These are phyloP conservation scores for Fusarium lateritium DNA, from an alignment of 2,329 filamentous ascomycete genomes.

Conservation along the genomic window DNA sequence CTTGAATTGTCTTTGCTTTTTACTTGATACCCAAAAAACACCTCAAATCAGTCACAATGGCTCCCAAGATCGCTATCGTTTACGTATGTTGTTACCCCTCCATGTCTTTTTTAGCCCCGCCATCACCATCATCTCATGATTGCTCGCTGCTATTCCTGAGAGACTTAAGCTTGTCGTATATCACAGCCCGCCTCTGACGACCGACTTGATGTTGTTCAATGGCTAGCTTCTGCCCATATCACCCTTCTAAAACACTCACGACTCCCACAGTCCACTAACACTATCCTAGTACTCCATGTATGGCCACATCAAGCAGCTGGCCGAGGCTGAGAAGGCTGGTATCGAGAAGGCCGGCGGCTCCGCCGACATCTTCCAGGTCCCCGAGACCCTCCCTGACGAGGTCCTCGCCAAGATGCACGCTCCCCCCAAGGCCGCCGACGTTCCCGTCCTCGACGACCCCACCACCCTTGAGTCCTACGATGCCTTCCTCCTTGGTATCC, in stretches of 20 bases:
- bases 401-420: conserved; percentile 94
- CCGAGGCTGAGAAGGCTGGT: conserved; percentile 91
- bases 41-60: conserved; percentile 71
- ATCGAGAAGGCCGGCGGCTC: conserved; percentile 88
- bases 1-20: conserved; percentile 8
- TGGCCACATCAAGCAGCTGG: conserved; percentile 88
- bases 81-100: conserved; percentile 72
- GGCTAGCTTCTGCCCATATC: not conserved
- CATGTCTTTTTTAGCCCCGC: conserved; percentile 14
- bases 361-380: conserved; percentile 87
- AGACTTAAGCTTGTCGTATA: conserved; percentile 4
- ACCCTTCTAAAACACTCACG: conserved; percentile 3
- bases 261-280: conserved; percentile 24
- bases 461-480: conserved; percentile 81
- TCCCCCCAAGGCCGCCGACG: conserved; percentile 77
- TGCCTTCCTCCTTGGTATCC: conserved; percentile 92
- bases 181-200: not conserved
- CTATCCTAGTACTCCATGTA: conserved; percentile 87
- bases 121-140: conserved; percentile 14
- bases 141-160: conserved; percentile 7
- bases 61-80: conserved; percentile 92
- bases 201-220: not conserved
- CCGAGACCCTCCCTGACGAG: conserved; percentile 88
- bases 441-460: conserved; percentile 74
- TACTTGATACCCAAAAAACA: conserved; percentile 30